phyloP scores from a whole-genome alignment of 305 asterid species.

The Andrographis paniculata region DNA sequence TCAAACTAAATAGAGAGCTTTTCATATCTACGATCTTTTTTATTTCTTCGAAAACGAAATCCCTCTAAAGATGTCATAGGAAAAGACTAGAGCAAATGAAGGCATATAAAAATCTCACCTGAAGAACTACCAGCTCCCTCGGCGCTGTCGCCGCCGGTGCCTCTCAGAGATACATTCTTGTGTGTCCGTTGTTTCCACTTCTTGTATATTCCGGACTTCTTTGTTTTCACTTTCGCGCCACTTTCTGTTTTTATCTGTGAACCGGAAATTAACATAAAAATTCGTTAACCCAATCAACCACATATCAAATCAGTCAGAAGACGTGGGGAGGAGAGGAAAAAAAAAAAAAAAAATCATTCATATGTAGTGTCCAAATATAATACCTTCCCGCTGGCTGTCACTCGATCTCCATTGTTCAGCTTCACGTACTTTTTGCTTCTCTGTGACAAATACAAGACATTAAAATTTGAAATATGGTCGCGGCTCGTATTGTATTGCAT shows the following conservation, averaged over 20 bases:
- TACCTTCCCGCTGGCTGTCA: conserved; percentile 97
- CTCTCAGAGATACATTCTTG: conserved; percentile 49
- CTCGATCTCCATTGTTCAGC: conserved; percentile 89
- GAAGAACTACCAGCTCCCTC: conserved; percentile 46
- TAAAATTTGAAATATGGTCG: background rate
- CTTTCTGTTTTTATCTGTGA: conserved; percentile 85
- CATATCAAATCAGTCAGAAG: background rate
- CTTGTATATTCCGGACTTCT: conserved; percentile 75
- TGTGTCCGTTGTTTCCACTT: conserved; percentile 73
- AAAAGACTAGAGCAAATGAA: background rate
- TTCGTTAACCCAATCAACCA: too few relatives aligned
- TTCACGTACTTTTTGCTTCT: conserved; percentile 88
- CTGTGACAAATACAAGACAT: conserved; percentile 37
- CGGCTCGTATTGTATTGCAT: conserved; percentile 1
- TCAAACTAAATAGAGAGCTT: background rate
- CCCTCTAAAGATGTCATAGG: background rate
- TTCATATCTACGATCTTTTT: background rate
- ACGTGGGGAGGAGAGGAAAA: too few relatives aligned
- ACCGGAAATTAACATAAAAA: background rate
- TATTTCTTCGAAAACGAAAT: background rate
- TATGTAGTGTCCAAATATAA: conserved; percentile 10
- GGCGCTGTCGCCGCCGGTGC: conserved; percentile 33
- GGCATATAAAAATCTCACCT: conserved; percentile 30
- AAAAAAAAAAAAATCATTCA: too few relatives aligned
- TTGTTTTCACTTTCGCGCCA: conserved; percentile 58